These are phyloP conservation scores for Penicillium verrucosum DNA, from an alignment of 2,329 filamentous ascomycete species.

Conservation along the genomic window DNA sequence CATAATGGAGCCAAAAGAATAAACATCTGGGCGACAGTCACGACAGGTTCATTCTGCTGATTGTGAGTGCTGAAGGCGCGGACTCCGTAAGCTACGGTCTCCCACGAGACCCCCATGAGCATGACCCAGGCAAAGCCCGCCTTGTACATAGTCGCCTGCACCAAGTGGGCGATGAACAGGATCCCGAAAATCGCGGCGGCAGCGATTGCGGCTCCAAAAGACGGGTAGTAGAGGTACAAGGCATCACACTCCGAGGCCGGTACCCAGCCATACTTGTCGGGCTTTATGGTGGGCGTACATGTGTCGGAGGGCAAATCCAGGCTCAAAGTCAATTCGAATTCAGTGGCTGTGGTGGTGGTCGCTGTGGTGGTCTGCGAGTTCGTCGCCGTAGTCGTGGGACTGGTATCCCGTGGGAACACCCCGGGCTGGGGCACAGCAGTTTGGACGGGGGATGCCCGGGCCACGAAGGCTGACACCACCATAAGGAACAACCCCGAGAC, in stretches of 20 bases:
- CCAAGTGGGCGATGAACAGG: conserved; percentile 26
- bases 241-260: conserved; percentile 16
- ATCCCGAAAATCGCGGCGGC: conserved; percentile 38
- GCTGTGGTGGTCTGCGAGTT: not conserved
- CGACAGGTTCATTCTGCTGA: not conserved
- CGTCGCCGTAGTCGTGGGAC: not conserved
- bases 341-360: not conserved
- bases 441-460: conserved; percentile 3
- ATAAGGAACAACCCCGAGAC: not conserved
- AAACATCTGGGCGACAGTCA: conserved; percentile 4
- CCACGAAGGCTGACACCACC: not conserved
- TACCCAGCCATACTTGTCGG: conserved; percentile 25
- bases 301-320: conserved; percentile 10
- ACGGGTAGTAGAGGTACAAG: conserved; percentile 34
- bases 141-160: conserved; percentile 35
- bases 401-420: not conserved
- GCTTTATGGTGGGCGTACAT: conserved; percentile 19
- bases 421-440: not conserved
- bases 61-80: conserved; percentile 24
- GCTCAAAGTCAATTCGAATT: not conserved
- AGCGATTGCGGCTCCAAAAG: conserved; percentile 34
- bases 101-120: conserved; percentile 45
- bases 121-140: conserved; percentile 45
- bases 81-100: conserved; percentile 39
- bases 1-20: conserved; percentile 11